Percentiles rank a stretch among this genome's conserved stretches.
Conservation (phyloP, 2,329 filamentous ascomycete genomes). For the Ascomycota sp. region DNA sequence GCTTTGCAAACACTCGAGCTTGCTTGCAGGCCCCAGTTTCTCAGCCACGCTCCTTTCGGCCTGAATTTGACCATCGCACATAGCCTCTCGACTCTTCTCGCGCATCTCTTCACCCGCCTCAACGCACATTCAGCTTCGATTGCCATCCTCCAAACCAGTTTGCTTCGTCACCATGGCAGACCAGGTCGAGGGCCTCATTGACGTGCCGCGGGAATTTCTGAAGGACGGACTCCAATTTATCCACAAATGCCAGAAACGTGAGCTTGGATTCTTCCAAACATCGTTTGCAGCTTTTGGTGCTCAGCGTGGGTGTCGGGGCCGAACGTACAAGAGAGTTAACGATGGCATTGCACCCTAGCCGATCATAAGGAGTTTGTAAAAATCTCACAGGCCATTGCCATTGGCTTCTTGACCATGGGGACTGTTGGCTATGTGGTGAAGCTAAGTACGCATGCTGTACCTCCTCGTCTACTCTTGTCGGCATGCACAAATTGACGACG, state of each 20-base stretch:
- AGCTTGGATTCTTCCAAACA: slow-evolving; percentile 4
- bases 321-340: neutral
- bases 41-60: too few relatives aligned
- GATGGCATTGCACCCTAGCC: slow-evolving; percentile 8
- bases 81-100: too few relatives aligned
- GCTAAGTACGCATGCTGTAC: slow-evolving; percentile 28
- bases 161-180: slow-evolving; percentile 32
- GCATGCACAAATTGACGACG: slow-evolving; percentile 1
- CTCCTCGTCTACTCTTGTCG: neutral
- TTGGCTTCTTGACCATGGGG: slow-evolving; percentile 52
- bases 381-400: slow-evolving; percentile 38
- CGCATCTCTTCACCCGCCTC: too few relatives aligned
- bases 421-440: slow-evolving; percentile 51
- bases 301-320: too few relatives aligned
- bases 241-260: slow-evolving; percentile 42
- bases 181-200: slow-evolving; percentile 49
- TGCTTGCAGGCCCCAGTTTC: too few relatives aligned
- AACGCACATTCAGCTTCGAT: too few relatives aligned
- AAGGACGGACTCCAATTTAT: slow-evolving; percentile 40
- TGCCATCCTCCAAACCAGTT: neutral
- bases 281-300: too few relatives aligned
- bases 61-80: too few relatives aligned
- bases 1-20: too few relatives aligned
- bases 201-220: slow-evolving; percentile 46
- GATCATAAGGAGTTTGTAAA: slow-evolving; percentile 23